Evolutionary conservation across 768 basidiomycete genomes (phyloP).

Genomic region (Pleurotus tuber-regium): DNA sequence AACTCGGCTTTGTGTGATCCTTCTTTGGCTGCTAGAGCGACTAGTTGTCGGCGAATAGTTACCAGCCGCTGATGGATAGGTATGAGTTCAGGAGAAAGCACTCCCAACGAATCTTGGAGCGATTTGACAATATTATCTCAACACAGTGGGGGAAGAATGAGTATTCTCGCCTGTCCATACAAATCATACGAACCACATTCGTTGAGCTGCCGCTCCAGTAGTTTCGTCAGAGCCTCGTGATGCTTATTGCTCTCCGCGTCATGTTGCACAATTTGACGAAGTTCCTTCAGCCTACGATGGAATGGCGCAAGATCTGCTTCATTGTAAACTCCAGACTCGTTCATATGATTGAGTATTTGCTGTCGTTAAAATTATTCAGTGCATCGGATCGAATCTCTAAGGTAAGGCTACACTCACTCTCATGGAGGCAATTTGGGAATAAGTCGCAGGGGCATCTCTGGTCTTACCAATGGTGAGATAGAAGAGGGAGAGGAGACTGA

Average conservation of each 20-base stretch:
- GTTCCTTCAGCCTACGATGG: slow-evolving; percentile 72
- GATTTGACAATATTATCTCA: slow-evolving; percentile 74
- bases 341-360: slow-evolving; percentile 95
- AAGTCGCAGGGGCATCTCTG: slow-evolving; percentile 90
- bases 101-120: slow-evolving; percentile 81
- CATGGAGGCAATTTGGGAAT: slow-evolving; percentile 96
- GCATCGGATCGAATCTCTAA: too few relatives aligned
- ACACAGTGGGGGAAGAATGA: background rate
- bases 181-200: slow-evolving; percentile 74
- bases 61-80: slow-evolving; percentile 91
- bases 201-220: slow-evolving; percentile 88
- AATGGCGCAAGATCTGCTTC: slow-evolving; percentile 89
- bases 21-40: slow-evolving; percentile 83
- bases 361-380: slow-evolving; percentile 33
- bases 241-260: slow-evolving; percentile 82
- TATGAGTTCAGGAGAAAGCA: slow-evolving; percentile 85
- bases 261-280: slow-evolving; percentile 82
- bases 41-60: slow-evolving; percentile 83
- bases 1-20: slow-evolving; percentile 83
- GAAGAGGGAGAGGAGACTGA: slow-evolving; percentile 91
- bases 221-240: slow-evolving; percentile 80
- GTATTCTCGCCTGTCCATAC: background rate
- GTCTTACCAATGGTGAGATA: slow-evolving; percentile 98
- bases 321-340: slow-evolving; percentile 93
- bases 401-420: slow-evolving; percentile 66